These are phyloP conservation scores for Phytopythium cucurbitacearum DNA, from an alignment of 352 stramenopile genomes.

Conservation along the genomic window DNA sequence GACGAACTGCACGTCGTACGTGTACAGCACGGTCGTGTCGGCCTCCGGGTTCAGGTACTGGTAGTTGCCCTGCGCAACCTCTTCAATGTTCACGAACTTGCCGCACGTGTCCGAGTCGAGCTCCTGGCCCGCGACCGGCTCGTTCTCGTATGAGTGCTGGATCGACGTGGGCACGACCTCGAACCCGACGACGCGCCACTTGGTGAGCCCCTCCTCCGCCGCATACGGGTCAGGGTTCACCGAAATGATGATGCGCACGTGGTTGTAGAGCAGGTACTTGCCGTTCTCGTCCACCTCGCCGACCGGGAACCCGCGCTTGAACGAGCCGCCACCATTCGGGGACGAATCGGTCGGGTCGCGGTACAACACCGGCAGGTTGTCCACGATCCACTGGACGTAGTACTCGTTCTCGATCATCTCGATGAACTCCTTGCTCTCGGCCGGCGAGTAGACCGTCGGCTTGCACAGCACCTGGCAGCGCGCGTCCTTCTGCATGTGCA, in stretches of 20 bases:
- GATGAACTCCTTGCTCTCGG: slow-evolving; percentile 82
- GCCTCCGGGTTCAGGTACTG: slow-evolving; percentile 71
- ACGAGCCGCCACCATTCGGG: slow-evolving; percentile 47
- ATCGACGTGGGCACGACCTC: slow-evolving; percentile 96
- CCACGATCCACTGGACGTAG: slow-evolving; percentile 92
- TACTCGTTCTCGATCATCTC: slow-evolving; percentile 94
- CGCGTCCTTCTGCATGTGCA: slow-evolving; percentile 88
- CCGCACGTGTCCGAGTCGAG: slow-evolving; percentile 79
- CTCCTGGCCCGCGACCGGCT: slow-evolving; percentile 73
- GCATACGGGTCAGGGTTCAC: slow-evolving; percentile 89
- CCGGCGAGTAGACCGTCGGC: slow-evolving; percentile 74
- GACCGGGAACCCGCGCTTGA: slow-evolving; percentile 91
- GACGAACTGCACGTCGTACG: slow-evolving; percentile 98
- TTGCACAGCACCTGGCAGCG: slow-evolving; percentile 90
- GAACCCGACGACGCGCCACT: slow-evolving; percentile 94
- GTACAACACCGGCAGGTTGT: slow-evolving; percentile 90
- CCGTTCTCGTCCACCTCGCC: slow-evolving; percentile 89
- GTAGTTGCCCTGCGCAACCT: slow-evolving; percentile 77
- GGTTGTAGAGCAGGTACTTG: slow-evolving; percentile 97
- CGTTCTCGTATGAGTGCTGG: slow-evolving; percentile 88
- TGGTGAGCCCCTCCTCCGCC: slow-evolving; percentile 39
- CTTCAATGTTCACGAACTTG: slow-evolving; percentile 88
- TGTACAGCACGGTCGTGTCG: slow-evolving; percentile 94
- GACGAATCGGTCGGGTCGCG: slow-evolving; percentile 66
- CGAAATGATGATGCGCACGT: slow-evolving; percentile 94